Conservation (phyloP, 495 filamentous ascomycete species). For the Endocarpon pusillum region DNA sequence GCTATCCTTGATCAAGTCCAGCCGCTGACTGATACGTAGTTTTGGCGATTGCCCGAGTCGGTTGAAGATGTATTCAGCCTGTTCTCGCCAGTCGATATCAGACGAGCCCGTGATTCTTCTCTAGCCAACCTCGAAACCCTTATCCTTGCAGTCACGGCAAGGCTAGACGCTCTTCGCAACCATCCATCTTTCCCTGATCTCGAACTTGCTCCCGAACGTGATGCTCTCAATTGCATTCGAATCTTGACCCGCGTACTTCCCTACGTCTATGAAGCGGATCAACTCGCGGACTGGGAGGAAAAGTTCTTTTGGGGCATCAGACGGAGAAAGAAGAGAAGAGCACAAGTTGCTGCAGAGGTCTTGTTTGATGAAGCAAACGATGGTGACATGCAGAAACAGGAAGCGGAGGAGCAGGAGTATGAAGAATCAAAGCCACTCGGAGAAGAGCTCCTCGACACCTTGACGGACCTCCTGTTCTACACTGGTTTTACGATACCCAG, state of each 20-base stretch:
- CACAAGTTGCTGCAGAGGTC: conserved; percentile 46
- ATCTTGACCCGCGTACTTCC: conserved; percentile 83
- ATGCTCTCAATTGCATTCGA: conserved; percentile 87
- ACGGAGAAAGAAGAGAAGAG: conserved; percentile 38
- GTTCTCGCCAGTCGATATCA: conserved; percentile 85
- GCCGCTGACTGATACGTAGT: conserved; percentile 37
- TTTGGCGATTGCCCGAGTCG: conserved; percentile 95
- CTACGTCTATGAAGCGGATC: conserved; percentile 82
- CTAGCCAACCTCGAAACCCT: conserved; percentile 85
- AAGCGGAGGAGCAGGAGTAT: conserved; percentile 38
- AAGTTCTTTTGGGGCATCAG: conserved; percentile 80
- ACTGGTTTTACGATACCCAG: conserved; percentile 70
- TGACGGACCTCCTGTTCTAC: conserved; percentile 84
- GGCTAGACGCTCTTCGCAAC: conserved; percentile 65
- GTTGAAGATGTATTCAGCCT: conserved; percentile 93
- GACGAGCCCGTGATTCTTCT: conserved; percentile 72
- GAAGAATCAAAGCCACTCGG: conserved; percentile 78
- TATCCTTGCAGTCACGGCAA: conserved; percentile 61
- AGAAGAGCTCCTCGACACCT: conserved; percentile 82
- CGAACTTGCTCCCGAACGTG: conserved; percentile 73
- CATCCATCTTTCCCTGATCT: conserved; percentile 81
- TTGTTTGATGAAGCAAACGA: conserved; percentile 63
- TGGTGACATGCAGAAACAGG: conserved; percentile 28
- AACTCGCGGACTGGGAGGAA: conserved; percentile 75
- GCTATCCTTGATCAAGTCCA: conserved; percentile 4